Evolutionary conservation across 208 protist genomes (phyloP).

Genomic region (Acanthamoeba quina): DNA sequence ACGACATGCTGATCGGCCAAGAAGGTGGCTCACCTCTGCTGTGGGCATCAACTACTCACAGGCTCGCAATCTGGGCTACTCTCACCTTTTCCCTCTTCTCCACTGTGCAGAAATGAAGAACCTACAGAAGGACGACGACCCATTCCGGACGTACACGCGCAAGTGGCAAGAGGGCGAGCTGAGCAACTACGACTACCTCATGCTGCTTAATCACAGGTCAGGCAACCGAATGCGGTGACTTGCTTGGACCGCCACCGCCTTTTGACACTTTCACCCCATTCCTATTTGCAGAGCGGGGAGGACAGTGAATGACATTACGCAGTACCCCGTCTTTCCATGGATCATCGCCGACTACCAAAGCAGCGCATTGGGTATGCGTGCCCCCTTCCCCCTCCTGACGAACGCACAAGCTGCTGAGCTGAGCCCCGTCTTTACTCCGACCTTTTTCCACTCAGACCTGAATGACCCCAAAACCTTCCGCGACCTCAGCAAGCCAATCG

Average conservation of each 20-base stretch:
- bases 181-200: slow-evolving; percentile 94
- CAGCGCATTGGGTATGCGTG: slow-evolving; percentile 78
- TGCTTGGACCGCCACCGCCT: no score
- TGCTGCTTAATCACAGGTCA: slow-evolving; percentile 91
- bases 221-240: no score
- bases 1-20: slow-evolving; percentile 54
- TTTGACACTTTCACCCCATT: no score
- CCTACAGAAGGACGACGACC: slow-evolving; percentile 24
- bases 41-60: background rate
- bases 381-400: background rate
- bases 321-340: slow-evolving; percentile 96
- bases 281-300: slow-evolving; percentile 81
- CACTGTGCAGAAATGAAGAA: slow-evolving; percentile 64
- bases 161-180: slow-evolving; percentile 85
- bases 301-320: slow-evolving; percentile 88
- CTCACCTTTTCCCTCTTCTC: background rate
- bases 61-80: background rate
- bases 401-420: background rate
- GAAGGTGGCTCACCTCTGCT: background rate
- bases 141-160: background rate
- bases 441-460: slow-evolving; percentile 85
- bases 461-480: slow-evolving; percentile 87
- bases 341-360: slow-evolving; percentile 93
- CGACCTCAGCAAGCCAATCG: slow-evolving; percentile 95
- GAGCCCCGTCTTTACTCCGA: no score